phyloP scores from a whole-genome alignment of 2,329 filamentous ascomycete species.

The Fusarium pseudoanthophilum region DNA sequence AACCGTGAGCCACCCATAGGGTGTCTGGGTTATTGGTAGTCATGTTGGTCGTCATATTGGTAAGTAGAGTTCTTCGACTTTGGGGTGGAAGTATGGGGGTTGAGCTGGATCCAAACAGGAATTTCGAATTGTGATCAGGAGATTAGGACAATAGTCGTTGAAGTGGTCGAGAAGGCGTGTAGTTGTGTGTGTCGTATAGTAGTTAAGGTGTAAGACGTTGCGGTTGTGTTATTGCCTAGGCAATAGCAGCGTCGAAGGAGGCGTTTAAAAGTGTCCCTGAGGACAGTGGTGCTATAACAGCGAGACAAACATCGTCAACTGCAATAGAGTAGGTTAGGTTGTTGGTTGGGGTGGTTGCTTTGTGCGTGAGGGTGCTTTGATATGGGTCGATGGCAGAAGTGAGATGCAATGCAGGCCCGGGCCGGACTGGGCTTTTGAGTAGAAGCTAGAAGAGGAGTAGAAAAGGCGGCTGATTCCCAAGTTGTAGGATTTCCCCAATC shows the following conservation, averaged over 20 bases:
- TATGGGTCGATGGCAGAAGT: conserved; percentile 37
- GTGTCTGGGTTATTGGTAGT: conserved; percentile 44
- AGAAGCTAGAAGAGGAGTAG: conserved; percentile 39
- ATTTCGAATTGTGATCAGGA: conserved; percentile 11
- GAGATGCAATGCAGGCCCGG: conserved; percentile 41
- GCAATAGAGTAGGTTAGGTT: conserved; percentile 24
- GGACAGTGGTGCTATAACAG: conserved; percentile 53
- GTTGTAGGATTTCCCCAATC: conserved; percentile 41
- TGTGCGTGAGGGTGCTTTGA: conserved; percentile 3
- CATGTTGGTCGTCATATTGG: conserved; percentile 51
- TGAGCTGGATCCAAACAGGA: conserved; percentile 24
- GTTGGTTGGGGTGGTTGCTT: background rate
- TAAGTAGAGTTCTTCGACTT: conserved; percentile 48
- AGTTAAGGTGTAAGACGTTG: conserved; percentile 42
- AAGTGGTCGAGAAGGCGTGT: background rate
- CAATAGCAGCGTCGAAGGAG: conserved; percentile 30
- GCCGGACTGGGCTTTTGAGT: conserved; percentile 43
- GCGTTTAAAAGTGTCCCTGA: conserved; percentile 48
- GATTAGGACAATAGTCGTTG: conserved; percentile 2
- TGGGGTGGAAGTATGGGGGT: conserved; percentile 24
- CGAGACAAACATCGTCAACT: conserved; percentile 49
- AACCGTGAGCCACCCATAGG: conserved; percentile 51
- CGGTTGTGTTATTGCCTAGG: conserved; percentile 1
- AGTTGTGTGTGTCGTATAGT: conserved; percentile 32
- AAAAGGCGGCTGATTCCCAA: conserved; percentile 36